Evolutionary conservation across 352 stramenopile species (phyloP), one percentile per base, ranked within the genome.

Genomic region (Globisporangium orthogonon): DNA sequence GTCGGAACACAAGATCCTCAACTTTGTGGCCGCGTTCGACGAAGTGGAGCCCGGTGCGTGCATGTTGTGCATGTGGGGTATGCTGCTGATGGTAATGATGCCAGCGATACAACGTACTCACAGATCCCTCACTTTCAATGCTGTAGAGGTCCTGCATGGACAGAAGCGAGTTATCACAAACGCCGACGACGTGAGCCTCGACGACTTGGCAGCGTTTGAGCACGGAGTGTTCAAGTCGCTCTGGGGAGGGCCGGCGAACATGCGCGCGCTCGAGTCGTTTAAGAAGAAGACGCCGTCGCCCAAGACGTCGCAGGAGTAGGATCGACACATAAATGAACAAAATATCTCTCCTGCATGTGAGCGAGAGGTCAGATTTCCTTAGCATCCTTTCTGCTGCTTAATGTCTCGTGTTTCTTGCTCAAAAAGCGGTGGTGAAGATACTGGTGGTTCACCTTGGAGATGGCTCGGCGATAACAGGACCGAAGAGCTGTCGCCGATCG

Each of bases 201-300:
- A 87, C 47, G 69, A 76, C 31, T 64, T 89, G 29, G 63, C 87
- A 17, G 75, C 66, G 28, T 81, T 75, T 41, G 83, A 93, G 50
- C 78, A 86, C 30, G 62, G 69, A 14, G 67, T 90, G 4, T 93
- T 93, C 58, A 76, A 69, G 39, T 72, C 69, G 11, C 65, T 93
- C 15, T 93, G 83, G 83, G 83, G 80, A 17, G 83, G 83, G 7
- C 78, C 80, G n/a, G 71, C 76, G 15, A 93, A 93, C 56, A 61
- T 89, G 10, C 63, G 76, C n/a, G 83, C 83, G 0, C 65, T 93
- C 4, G 70, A 86, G 49, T 61, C 72, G 48, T 48, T 87, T 4
- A 72, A 67, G 54, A 87, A 83, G 65, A 75, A 73, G 31, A 56
- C 56, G 17, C 40, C 50, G 14, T 52, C 56, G 0, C 50, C 41